Conservation (phyloP, 352 stramenopile genomes). For the Phytophthora capsici region DNA sequence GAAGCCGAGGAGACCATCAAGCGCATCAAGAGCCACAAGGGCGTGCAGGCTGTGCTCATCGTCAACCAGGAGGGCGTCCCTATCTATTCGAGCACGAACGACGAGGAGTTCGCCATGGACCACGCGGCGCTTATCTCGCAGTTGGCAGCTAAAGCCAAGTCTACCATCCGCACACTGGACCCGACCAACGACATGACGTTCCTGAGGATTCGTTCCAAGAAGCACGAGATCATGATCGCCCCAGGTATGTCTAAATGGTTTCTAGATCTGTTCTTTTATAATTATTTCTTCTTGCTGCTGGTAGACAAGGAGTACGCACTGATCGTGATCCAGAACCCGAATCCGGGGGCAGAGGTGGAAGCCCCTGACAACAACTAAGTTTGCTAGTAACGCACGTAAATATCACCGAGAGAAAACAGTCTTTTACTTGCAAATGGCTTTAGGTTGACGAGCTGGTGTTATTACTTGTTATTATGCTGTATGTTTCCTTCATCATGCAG, state of each 20-base stretch:
- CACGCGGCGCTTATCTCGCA: conserved; percentile 89
- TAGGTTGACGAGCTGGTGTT: too few species aligned
- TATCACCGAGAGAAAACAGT: too few species aligned
- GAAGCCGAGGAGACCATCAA: conserved; percentile 96
- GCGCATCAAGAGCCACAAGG: conserved; percentile 94
- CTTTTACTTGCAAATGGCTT: too few species aligned
- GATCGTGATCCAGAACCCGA: conserved; percentile 93
- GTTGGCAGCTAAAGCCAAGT: conserved; percentile 91
- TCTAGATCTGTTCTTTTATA: not conserved
- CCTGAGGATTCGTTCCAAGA: conserved; percentile 93
- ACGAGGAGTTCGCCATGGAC: conserved; percentile 90
- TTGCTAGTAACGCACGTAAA: too few species aligned
- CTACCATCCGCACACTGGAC: conserved; percentile 91
- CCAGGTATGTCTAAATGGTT: conserved; percentile 42
- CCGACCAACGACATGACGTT: conserved; percentile 95
- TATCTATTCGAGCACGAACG: conserved; percentile 92
- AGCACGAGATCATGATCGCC: conserved; percentile 95
- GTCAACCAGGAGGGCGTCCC: conserved; percentile 93
- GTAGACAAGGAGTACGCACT: conserved; percentile 94
- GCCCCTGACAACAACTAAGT: conserved; percentile 29
- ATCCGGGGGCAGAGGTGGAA: conserved; percentile 58
- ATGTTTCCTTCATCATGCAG: too few species aligned
- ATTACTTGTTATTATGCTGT: too few species aligned
- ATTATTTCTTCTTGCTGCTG: conserved; percentile 3
- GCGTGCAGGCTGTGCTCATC: conserved; percentile 93